Evolutionary conservation across 805 yeast genomes (phyloP), one percentile per base, ranked within the genome.

Genomic region (Hanseniaspora hatyaiensis): DNA sequence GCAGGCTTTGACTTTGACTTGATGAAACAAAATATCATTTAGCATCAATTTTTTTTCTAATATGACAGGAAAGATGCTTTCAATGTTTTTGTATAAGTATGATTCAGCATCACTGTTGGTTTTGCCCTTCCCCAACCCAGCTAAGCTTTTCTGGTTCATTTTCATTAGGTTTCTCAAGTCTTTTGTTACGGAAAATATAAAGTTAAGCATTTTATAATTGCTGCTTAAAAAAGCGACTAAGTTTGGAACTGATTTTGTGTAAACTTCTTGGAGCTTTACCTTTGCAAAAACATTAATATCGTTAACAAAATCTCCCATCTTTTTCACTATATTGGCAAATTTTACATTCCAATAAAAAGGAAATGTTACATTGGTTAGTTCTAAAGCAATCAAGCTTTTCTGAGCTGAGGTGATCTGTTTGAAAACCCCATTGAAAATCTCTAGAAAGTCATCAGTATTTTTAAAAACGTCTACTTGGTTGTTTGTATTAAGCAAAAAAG

Each of bases 1-100:
- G 67, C 85, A 68, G 6, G 87, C 89, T 55, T 82, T 82, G 48
- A 73, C 75, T 43, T 43, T 49, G 5, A 34, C 12, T 8, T 24
- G 19, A 2, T 15, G 32, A 40, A 32, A 30, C 12, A 28, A 8
- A 1, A 18, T 15, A 19, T 24, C 39, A 26, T 16, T 33, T 4
- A 38, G 12, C 6, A 16, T 22, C 3, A 28, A 9, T 26, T 33
- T 23, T 9, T 31, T 18, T 15, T 46, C 40, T 2, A 16, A 8
- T 13, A 46, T n/a, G n/a, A 9, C 15, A 11, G 49, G 49, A 24
- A 46, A 46, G 6, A 38, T 24, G n/a, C 15, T n/a, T 15, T 39
- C 26, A 16, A 46, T 32, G 12, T 24, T 20, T 46, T 28, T 39
- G 16, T 22, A 38, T 4, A 39, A 20, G 23, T 31, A 46, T 8